Percentiles rank a stretch among this genome's conserved stretches.
These are phyloP conservation scores for Ascosphaera aggregata DNA, from an alignment of 2,329 filamentous ascomycete species.

Conservation along the genomic window DNA sequence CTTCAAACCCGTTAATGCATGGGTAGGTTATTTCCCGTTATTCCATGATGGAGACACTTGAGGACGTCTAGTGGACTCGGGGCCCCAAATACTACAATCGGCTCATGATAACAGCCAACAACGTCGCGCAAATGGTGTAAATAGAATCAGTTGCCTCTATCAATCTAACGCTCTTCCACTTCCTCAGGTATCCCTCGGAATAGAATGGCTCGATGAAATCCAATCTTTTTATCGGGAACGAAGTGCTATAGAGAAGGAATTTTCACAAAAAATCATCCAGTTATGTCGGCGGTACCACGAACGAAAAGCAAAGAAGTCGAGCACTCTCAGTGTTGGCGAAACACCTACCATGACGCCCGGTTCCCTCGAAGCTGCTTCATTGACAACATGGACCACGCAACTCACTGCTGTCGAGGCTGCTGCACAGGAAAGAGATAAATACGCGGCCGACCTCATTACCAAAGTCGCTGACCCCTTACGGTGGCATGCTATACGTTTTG, in stretches of 20 bases:
- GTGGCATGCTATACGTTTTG: constrained; percentile 47
- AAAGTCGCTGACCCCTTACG: constrained; percentile 77
- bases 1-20: constrained; percentile 84
- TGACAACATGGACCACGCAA: constrained; percentile 94
- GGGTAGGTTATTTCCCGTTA: too few relatives aligned
- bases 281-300: constrained; percentile 95
- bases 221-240: constrained; percentile 95
- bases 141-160: too few relatives aligned
- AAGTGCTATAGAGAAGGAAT: constrained; percentile 88
- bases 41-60: too few relatives aligned
- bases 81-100: too few relatives aligned
- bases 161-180: background rate
- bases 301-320: constrained; percentile 79
- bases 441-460: constrained; percentile 50
- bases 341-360: constrained; percentile 82
- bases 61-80: too few relatives aligned
- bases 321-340: constrained; percentile 77
- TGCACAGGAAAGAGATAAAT: constrained; percentile 73
- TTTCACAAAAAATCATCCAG: constrained; percentile 63
- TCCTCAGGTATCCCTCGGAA: constrained; percentile 49
- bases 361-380: constrained; percentile 82
- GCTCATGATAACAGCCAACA: too few relatives aligned
- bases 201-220: constrained; percentile 88
- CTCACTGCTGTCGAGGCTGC: constrained; percentile 71
- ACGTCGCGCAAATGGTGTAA: too few relatives aligned